phyloP scores from a whole-genome alignment of 2,329 filamentous ascomycete genomes.

The Whalleya microplaca region DNA sequence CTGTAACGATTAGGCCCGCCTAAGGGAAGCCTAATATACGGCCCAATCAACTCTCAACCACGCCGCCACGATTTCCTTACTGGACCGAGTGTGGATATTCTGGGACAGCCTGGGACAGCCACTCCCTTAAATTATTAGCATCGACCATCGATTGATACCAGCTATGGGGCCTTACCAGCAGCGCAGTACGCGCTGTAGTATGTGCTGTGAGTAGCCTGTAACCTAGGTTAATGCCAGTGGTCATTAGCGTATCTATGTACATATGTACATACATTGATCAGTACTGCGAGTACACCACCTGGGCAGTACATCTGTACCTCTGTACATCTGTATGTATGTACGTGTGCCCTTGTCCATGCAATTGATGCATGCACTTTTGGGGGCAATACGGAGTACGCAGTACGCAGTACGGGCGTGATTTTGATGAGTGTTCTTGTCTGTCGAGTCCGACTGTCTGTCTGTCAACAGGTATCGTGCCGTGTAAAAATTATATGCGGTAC shows the following conservation, averaged over 20 bases:
- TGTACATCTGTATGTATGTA: too few species aligned
- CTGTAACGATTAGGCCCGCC: too few species aligned
- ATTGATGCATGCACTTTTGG: background rate
- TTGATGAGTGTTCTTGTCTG: background rate
- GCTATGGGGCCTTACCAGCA: background rate
- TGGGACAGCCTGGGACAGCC: slow-evolving; percentile 8
- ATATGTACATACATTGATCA: too few species aligned
- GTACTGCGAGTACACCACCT: too few species aligned
- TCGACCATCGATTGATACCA: slow-evolving; percentile 13
- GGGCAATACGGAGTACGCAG: slow-evolving; percentile 3
- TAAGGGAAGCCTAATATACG: background rate
- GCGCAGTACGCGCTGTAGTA: background rate
- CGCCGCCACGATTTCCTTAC: background rate
- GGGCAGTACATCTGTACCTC: too few species aligned
- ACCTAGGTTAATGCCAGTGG: too few species aligned
- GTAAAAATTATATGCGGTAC: slow-evolving; percentile 23
- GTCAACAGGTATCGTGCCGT: slow-evolving; percentile 21
- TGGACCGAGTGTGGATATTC: background rate
- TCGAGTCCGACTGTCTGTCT: slow-evolving; percentile 1
- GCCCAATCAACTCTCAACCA: background rate
- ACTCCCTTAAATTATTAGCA: slow-evolving; percentile 28
- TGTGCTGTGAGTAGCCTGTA: too few species aligned
- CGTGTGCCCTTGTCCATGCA: slow-evolving; percentile 24
- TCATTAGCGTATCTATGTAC: slow-evolving; percentile 7
- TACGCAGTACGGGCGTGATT: background rate